phyloP scores from a whole-genome alignment of 177 flowering plant genomes.

The Vitis hybrid region DNA sequence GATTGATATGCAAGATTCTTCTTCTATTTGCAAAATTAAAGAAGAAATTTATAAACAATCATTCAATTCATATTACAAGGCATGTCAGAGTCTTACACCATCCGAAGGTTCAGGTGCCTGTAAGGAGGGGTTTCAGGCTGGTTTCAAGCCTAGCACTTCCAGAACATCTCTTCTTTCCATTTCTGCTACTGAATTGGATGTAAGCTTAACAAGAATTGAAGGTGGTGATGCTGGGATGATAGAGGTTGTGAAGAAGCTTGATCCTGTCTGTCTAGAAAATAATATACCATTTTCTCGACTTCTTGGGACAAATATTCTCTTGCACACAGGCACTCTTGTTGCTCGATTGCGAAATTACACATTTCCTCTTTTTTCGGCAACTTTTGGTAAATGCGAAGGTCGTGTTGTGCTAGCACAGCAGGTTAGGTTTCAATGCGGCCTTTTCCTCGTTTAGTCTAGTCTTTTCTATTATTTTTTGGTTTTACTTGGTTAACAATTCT shows the following conservation, averaged over 20 bases:
- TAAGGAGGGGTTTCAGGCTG: conserved; percentile 84
- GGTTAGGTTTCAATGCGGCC: conserved; percentile 41
- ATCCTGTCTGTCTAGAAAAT: conserved; percentile 63
- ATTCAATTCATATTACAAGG: conserved; percentile 80
- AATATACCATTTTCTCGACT: conserved; percentile 85
- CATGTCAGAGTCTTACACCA: conserved; percentile 61
- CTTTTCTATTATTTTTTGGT: not conserved
- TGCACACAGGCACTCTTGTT: conserved; percentile 67
- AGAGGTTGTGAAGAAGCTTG: conserved; percentile 79
- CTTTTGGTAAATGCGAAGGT: conserved; percentile 88
- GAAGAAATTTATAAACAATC: conserved; percentile 79
- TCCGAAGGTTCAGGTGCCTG: conserved; percentile 96
- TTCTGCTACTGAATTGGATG: conserved; percentile 75
- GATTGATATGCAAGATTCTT: conserved; percentile 63
- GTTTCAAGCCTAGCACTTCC: conserved; percentile 72
- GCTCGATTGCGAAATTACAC: conserved; percentile 79
- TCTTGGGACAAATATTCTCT: conserved; percentile 67
- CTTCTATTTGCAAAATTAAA: conserved; percentile 46
- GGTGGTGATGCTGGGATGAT: conserved; percentile 94
- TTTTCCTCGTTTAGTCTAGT: not conserved
- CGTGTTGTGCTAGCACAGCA: conserved; percentile 90
- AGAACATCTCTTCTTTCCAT: conserved; percentile 83
- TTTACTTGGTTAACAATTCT: too few relatives aligned
- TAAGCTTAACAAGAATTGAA: conserved; percentile 74
- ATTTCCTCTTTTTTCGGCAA: conserved; percentile 71